Base-by-base conservation (phyloP, 1,139 yeast genomes). In the Scheffersomyces segobiensis region DNA sequence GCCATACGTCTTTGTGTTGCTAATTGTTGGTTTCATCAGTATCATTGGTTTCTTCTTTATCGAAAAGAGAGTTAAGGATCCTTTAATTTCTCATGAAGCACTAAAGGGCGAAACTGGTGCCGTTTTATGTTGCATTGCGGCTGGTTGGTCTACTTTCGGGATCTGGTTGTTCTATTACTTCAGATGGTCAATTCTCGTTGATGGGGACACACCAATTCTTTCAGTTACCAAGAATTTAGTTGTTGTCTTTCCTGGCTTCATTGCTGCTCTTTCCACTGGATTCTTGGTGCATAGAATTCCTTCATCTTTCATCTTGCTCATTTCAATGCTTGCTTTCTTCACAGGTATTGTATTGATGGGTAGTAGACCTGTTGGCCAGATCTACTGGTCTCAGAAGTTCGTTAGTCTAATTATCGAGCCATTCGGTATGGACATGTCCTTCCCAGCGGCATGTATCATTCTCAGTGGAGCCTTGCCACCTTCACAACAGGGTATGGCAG, bases 61-160 rank as follows among this genome's bases (percentile, higher is more conserved):
- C 20, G 86, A 82, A 61, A 58, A 61, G 26, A 65, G 62, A 39
- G 80, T 74, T 2, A 59, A 68, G 50, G 70, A 78, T 57, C 88
- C 89, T 0, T 67, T 84, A 52, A 73, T 84, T 0, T 87, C 88
- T 0, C 66, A 76, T 10, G 74, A 74, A 46, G 76, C 71, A 0
- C 67, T 85, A 56, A 67, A 68, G 49, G 76, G 80, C 0, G 80
- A 80, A 22, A 79, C 82, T 1, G 77, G 78, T 1, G 74, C 79
- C 58, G 81, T 85, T 2, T 71, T 86, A 26, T 79, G 75, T 3
- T 81, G 86, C 63, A 76, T 85, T 26, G 81, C 80, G 2, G 78
- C 83, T 1, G 89, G 89, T 0, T 86, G 89, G 89, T 77, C 86
- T 3, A 78, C 86, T 63, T 86, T 86, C 68, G 89, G 89, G 1